phyloP scores from a whole-genome alignment of 2,329 filamentous ascomycete species.

The Stagonosporopsis rhizophila region DNA sequence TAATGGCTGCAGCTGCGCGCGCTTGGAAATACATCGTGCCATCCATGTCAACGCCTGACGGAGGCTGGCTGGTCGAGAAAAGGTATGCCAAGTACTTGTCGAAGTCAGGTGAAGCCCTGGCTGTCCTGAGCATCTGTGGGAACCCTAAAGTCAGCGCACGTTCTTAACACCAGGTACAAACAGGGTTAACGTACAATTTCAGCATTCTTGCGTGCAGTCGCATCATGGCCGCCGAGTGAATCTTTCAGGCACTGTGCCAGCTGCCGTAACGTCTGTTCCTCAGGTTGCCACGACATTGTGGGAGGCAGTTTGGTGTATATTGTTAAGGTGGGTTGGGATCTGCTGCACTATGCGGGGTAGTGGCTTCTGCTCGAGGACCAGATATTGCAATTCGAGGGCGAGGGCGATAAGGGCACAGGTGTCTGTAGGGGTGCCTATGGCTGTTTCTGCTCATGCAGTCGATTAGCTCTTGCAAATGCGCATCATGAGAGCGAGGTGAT shows the following conservation, averaged over 20 bases:
- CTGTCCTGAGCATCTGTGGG: slow-evolving; percentile 86
- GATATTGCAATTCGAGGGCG: slow-evolving; percentile 5
- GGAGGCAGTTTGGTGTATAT: slow-evolving; percentile 22
- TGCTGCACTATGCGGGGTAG: slow-evolving; percentile 9
- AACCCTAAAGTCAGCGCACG: slow-evolving; percentile 34
- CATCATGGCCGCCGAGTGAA: slow-evolving; percentile 85
- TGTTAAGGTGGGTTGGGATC: slow-evolving; percentile 20
- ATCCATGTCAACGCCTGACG: slow-evolving; percentile 66
- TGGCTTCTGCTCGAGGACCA: not conserved
- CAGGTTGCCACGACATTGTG: slow-evolving; percentile 89
- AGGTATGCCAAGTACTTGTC: slow-evolving; percentile 97
- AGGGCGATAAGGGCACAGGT: slow-evolving; percentile 12
- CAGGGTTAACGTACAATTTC: slow-evolving; percentile 71
- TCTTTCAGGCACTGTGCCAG: slow-evolving; percentile 88
- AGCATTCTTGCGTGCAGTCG: slow-evolving; percentile 83
- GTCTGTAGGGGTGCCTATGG: slow-evolving; percentile 33
- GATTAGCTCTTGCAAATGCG: slow-evolving; percentile 40
- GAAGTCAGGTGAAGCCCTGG: slow-evolving; percentile 87
- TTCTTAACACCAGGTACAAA: slow-evolving; percentile 5
- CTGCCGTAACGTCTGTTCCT: slow-evolving; percentile 85
- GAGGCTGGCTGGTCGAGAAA: slow-evolving; percentile 73
- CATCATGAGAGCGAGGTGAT: slow-evolving; percentile 28
- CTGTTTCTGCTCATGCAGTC: slow-evolving; percentile 40
- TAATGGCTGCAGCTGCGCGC: slow-evolving; percentile 86
- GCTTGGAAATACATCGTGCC: slow-evolving; percentile 73